phyloP scores from a whole-genome alignment of 2,329 filamentous ascomycete genomes.

The Exophiala bonariae region DNA sequence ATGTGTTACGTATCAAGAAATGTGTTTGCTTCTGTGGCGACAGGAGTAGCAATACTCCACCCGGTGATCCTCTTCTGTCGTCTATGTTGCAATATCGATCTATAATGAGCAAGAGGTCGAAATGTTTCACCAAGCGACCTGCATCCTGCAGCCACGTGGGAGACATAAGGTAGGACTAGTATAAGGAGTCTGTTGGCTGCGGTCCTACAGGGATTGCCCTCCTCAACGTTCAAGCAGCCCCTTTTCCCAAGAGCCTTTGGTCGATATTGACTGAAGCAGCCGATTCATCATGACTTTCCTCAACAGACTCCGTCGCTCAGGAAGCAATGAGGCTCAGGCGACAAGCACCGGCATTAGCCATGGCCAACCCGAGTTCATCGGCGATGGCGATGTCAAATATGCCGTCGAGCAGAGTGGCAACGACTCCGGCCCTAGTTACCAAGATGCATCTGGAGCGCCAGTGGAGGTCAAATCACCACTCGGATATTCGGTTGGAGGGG shows the following conservation, averaged over 20 bases:
- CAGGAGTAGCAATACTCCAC: no score
- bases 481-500: conserved; percentile 57
- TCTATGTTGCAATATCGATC: no score
- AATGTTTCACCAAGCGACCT: no score
- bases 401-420: conserved; percentile 50
- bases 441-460: conserved; percentile 63
- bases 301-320: neutral
- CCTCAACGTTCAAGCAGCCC: neutral
- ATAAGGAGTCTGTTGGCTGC: no score
- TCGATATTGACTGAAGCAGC: neutral
- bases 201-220: neutral
- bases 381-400: conserved; percentile 45
- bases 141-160: no score
- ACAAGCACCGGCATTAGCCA: conserved; percentile 19
- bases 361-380: conserved; percentile 15
- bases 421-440: conserved; percentile 48
- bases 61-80: no score
- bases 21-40: no score
- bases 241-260: neutral
- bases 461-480: conserved; percentile 60
- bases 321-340: neutral
- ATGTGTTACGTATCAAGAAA: no score
- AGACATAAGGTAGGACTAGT: no score
- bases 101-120: no score
- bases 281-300: neutral